Conservation (phyloP, 2,329 filamentous ascomycete species). For the Neonectria coccinea region DNA sequence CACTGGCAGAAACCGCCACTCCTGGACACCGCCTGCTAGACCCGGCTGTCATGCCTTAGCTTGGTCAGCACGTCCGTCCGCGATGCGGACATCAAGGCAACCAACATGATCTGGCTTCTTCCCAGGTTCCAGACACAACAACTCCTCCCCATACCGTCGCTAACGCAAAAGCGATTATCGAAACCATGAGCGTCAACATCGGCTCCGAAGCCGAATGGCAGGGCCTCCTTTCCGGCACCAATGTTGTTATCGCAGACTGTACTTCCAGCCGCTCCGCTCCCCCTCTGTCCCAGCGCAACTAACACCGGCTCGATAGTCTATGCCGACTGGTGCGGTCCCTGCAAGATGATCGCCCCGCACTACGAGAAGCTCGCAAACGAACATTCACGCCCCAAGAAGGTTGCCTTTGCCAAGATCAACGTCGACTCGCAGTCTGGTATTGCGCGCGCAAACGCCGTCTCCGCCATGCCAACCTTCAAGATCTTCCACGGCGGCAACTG, state of each 20-base stretch:
- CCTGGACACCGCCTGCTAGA: constrained; percentile 40
- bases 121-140: constrained; percentile 7
- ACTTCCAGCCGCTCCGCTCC: constrained; percentile 50
- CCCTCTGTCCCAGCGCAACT: constrained; percentile 32
- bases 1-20: constrained; percentile 45
- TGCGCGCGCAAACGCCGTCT: constrained; percentile 80
- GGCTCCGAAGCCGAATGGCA: constrained; percentile 78
- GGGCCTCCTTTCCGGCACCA: constrained; percentile 76
- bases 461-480: constrained; percentile 94
- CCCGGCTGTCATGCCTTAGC: constrained; percentile 21
- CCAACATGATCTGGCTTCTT: constrained; percentile 38
- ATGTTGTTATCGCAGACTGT: constrained; percentile 92
- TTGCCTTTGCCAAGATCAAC: constrained; percentile 93
- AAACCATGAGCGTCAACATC: constrained; percentile 66
- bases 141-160: constrained; percentile 2
- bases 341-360: constrained; percentile 89
- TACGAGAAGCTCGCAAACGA: constrained; percentile 87
- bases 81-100: constrained; percentile 22
- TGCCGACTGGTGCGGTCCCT: constrained; percentile 94
- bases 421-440: constrained; percentile 85
- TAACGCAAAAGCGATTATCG: constrained; percentile 26
- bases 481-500: constrained; percentile 83
- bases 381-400: constrained; percentile 81
- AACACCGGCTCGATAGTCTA: constrained; percentile 72
- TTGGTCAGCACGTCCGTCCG: constrained; percentile 36